Evolutionary conservation across 129 eudicot genomes (phyloP), one percentile per base, ranked within the genome.

Genomic region (Chrysanthemum lavandulifolium): DNA sequence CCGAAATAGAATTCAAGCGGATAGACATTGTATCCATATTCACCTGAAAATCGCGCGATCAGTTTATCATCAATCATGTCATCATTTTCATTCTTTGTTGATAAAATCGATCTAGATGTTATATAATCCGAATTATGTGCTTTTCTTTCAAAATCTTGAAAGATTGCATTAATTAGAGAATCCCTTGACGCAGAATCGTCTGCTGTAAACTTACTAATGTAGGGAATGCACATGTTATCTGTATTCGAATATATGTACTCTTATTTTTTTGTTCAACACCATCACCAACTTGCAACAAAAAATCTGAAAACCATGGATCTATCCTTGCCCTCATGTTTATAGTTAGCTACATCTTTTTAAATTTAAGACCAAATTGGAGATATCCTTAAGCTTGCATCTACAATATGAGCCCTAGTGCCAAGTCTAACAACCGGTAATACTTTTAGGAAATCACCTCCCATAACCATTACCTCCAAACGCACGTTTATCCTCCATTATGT

Each of bases 311-410:
- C 51, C 49, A 33, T 5, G 21, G 68, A 63, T 63, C 68, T 1
- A 1, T 33, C 5, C 14, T 10, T 10, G 67, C 67, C 16, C 45
- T n/a, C 9, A 29, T 61, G 10, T 61, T 12, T 11, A 67, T 10
- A 1, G 25, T 16, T 1, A 29, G 31, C 4, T 29, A 3, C 31
- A 29, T 29, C 31, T 29, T 29, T 29, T 3, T 29, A 29, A 29
- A 29, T 3, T 3, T 29, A 29, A 29, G 69, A 49, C 73, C 68
- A 82, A 1, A 82, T 18, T 9, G 15, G 33, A 2, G 82, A 82
- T 13, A 50, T 19, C 2, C 71, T 61, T 10, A 82, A 16, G 51
- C 78, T 78, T 15, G 79, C 60, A 2, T 53, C 36, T 11, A 70
- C 56, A 13, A 66, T 29, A 25, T 75, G 72, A n/a, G 40, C 51